Conservation (phyloP, 345 rosid species). For the Populus deltoides region DNA sequence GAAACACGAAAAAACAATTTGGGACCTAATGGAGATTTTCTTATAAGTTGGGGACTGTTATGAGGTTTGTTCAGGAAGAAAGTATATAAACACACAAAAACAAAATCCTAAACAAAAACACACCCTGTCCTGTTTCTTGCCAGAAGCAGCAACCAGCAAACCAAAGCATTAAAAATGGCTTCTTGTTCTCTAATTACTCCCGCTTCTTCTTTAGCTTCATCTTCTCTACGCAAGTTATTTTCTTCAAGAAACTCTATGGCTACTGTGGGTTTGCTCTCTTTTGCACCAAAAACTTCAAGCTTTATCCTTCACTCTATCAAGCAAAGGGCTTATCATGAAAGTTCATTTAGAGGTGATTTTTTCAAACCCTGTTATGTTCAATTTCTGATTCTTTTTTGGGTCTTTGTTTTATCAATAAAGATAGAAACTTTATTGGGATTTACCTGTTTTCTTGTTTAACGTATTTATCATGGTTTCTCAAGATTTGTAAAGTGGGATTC, state of each 20-base stretch:
- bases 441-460: not conserved
- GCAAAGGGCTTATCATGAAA: constrained; percentile 28
- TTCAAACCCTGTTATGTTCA: constrained; percentile 6
- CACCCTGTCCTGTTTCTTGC: not conserved
- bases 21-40: not conserved
- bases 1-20: not conserved
- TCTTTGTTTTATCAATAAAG: not conserved
- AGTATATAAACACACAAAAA: not conserved
- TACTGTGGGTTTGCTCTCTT: constrained; percentile 34
- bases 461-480: not conserved
- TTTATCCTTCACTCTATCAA: constrained; percentile 36
- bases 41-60: not conserved
- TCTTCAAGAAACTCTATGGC: constrained; percentile 23
- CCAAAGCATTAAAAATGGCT: constrained; percentile 36
- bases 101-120: not conserved
- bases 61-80: not conserved
- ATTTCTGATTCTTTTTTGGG: not conserved
- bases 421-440: constrained; percentile 4
- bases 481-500: not conserved
- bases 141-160: not conserved
- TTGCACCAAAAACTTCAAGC: constrained; percentile 35
- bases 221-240: constrained; percentile 24
- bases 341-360: constrained; percentile 49
- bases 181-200: constrained; percentile 21
- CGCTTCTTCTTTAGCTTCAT: constrained; percentile 18